Evolutionary conservation across 352 stramenopile species (phyloP).

Genomic region (Phytopythium litorale): DNA sequence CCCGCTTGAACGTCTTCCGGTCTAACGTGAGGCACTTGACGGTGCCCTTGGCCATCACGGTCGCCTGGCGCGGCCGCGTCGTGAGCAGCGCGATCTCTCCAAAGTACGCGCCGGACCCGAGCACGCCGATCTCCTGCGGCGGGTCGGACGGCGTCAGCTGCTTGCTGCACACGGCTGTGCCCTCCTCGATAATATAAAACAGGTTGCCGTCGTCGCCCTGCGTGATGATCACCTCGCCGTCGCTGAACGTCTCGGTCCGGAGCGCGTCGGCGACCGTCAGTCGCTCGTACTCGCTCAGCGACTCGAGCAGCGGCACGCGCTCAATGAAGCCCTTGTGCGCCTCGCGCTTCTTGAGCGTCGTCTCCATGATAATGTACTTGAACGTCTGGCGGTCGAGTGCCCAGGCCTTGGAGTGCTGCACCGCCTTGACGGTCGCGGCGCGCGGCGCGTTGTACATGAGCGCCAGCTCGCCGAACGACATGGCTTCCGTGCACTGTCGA

Average conservation of each 20-base stretch:
- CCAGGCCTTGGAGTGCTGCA: slow-evolving; percentile 91
- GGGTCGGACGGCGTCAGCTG: slow-evolving; percentile 69
- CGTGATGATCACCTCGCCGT: slow-evolving; percentile 89
- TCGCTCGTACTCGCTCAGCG: slow-evolving; percentile 88
- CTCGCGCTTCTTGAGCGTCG: slow-evolving; percentile 86
- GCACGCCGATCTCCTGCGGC: slow-evolving; percentile 80
- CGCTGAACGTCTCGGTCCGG: slow-evolving; percentile 76
- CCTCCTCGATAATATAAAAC: slow-evolving; percentile 91
- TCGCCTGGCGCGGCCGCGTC: slow-evolving; percentile 90
- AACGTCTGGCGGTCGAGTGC: slow-evolving; percentile 87
- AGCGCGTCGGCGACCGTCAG: slow-evolving; percentile 86
- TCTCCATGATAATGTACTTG: slow-evolving; percentile 92
- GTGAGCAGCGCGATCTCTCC: slow-evolving; percentile 95
- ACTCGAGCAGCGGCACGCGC: slow-evolving; percentile 87
- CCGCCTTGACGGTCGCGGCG: slow-evolving; percentile 92
- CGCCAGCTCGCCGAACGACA: slow-evolving; percentile 96
- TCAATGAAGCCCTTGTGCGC: slow-evolving; percentile 88
- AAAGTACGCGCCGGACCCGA: slow-evolving; percentile 94
- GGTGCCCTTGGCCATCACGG: slow-evolving; percentile 77
- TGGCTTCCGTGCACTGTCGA: slow-evolving; percentile 69
- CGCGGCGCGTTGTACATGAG: slow-evolving; percentile 97
- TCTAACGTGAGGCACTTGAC: slow-evolving; percentile 91
- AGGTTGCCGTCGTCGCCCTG: slow-evolving; percentile 88
- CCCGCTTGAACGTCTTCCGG: slow-evolving; percentile 90
- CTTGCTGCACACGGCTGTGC: slow-evolving; percentile 76